Conservation (phyloP, 2,329 filamentous ascomycete genomes). For the Cylindrodendrum hubeiense region DNA sequence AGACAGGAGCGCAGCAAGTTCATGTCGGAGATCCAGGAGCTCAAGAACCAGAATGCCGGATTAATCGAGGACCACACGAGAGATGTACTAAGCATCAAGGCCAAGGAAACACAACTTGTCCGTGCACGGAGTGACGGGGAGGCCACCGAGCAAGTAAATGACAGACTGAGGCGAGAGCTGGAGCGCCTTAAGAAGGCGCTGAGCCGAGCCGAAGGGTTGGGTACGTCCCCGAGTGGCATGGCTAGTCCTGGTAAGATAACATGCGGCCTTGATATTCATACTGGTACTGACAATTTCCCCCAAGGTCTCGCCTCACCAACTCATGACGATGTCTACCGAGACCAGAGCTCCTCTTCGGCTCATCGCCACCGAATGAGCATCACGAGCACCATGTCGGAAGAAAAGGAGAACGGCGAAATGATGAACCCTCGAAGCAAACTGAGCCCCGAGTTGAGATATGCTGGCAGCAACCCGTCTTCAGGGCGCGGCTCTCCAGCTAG, state of each 20-base stretch:
- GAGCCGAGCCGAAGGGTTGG: conserved; percentile 69
- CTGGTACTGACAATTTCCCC: conserved; percentile 25
- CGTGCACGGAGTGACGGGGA: conserved; percentile 92
- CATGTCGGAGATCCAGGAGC: conserved; percentile 88
- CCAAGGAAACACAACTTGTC: conserved; percentile 97
- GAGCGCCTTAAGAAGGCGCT: conserved; percentile 93
- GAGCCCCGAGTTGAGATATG: conserved; percentile 67
- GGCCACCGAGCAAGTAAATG: conserved; percentile 86
- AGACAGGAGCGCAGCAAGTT: conserved; percentile 85
- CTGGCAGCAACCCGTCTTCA: conserved; percentile 63
- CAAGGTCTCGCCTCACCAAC: conserved; percentile 63
- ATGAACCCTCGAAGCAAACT: conserved; percentile 64
- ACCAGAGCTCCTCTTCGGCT: conserved; percentile 56
- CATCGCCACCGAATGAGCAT: conserved; percentile 70
- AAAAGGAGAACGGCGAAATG: conserved; percentile 78
- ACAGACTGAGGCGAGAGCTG: conserved; percentile 87
- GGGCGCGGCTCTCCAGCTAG: conserved; percentile 71
- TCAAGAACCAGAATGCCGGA: conserved; percentile 96
- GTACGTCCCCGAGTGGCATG: conserved; percentile 50
- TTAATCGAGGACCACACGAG: conserved; percentile 97
- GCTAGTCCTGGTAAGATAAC: conserved; percentile 51
- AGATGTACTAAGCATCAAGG: conserved; percentile 95
- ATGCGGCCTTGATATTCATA: neutral
- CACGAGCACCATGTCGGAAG: conserved; percentile 76
- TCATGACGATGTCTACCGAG: conserved; percentile 72